Base-by-base conservation (phyloP, 73 alveolate genomes). In the Paramecium pentaurelia region DNA sequence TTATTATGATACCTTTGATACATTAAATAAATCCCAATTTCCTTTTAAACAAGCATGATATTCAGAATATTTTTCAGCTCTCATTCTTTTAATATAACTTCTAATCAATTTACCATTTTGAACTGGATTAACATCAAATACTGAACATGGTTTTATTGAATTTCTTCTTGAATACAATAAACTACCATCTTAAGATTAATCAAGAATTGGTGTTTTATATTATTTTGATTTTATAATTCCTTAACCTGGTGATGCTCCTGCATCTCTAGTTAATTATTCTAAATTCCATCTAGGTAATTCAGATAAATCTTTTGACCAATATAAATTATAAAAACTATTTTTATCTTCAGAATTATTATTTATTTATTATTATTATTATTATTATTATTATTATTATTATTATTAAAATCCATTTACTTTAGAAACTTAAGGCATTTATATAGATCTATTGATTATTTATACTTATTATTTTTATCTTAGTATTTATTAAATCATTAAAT, bases 1-100 rank as follows among this genome's bases (percentile, higher is more conserved):
- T 49, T 49, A n/a, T 16, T 49, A 9, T 1, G 77, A 60, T 1
- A 60, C 77, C 25, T 30, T 60, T 60, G 77, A 60, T 3, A 60
- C 40, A 20, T 60, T 60, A n/a, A 49, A 49, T 49, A 49, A n/a
- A 14, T 80, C 91, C 91, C 91, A 80, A 20, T 80, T 42, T 6
- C 91, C 91, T 28, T 45, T 80, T 28, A 80, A 47, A 80, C 91
- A 80, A 0, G 22, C 18, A 44, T 80, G 91, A 27, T 38, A 49
- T 32, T 80, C 91, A 22, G 91, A 45, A 27, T 80, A 80, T 27
- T 80, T 80, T 11, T 42, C 71, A 40, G 91, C 47, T 49, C 91
- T 42, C 44, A 80, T 25, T 16, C 91, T 80, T 80, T 80, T 80
- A 11, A 64, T 20, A 44, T 80, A 80, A 80, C 64, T 80, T 47